A percentile compares a stretch with the other conserved stretches of the same genome.
Evolutionary conservation across 108 stramenopile genomes (phyloP).

Genomic region (Conticribra weissflogii): DNA sequence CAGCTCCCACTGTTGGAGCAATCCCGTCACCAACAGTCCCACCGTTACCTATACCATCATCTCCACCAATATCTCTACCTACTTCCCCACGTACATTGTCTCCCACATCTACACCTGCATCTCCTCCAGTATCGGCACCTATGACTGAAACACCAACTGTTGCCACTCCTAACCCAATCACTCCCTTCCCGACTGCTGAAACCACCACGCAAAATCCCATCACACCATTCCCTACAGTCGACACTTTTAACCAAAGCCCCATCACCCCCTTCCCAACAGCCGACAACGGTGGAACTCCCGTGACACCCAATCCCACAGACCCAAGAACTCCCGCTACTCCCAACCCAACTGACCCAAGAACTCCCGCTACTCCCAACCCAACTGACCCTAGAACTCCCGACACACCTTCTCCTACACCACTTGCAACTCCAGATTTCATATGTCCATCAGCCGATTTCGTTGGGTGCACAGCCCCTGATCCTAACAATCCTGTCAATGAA

Average conservation of each 20-base stretch:
- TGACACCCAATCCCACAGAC: too few relatives aligned
- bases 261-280: not conserved
- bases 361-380: not conserved
- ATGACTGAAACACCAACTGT: too few relatives aligned
- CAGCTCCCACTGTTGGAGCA: not conserved
- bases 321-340: not conserved
- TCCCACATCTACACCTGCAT: too few relatives aligned
- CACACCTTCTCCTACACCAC: not conserved
- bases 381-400: not conserved
- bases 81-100: too few relatives aligned
- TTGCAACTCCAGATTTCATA: constrained; percentile 1
- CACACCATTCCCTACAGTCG: too few relatives aligned
- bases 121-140: too few relatives aligned
- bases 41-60: too few relatives aligned
- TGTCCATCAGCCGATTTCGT: constrained; percentile 22
- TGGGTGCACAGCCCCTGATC: constrained; percentile 38
- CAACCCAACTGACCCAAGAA: not conserved
- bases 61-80: too few relatives aligned
- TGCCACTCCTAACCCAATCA: too few relatives aligned
- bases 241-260: too few relatives aligned
- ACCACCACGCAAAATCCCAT: too few relatives aligned
- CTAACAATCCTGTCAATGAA: constrained; percentile 21
- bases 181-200: too few relatives aligned
- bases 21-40: not conserved
- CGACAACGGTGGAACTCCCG: not conserved